Evolutionary conservation across 2,329 filamentous ascomycete species (phyloP).

Genomic region (Penicillium freii): DNA sequence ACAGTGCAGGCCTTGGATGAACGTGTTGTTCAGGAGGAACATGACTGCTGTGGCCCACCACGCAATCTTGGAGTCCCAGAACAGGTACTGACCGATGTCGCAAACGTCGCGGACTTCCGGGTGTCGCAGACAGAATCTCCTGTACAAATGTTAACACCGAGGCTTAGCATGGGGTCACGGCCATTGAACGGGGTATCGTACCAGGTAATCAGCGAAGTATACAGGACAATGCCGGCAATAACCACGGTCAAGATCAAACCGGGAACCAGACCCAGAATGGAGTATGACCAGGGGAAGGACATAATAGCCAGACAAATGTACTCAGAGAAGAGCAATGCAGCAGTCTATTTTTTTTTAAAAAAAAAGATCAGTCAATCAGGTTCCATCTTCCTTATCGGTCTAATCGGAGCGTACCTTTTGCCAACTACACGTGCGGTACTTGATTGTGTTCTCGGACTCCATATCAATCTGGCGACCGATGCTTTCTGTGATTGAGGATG

Average conservation of each 20-base stretch:
- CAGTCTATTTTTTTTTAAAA: constrained; percentile 64
- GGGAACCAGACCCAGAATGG: constrained; percentile 79
- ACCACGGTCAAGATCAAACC: constrained; percentile 79
- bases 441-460: constrained; percentile 75
- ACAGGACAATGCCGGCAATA: constrained; percentile 74
- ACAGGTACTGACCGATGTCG: constrained; percentile 92
- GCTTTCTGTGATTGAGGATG: constrained; percentile 45
- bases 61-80: constrained; percentile 76
- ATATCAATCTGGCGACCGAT: constrained; percentile 69
- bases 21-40: constrained; percentile 93
- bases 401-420: constrained; percentile 63
- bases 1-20: constrained; percentile 81
- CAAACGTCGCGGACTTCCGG: constrained; percentile 90
- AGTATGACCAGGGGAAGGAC: constrained; percentile 94
- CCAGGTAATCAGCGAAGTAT: constrained; percentile 71
- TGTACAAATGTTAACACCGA: constrained; percentile 42
- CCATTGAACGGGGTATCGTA: constrained; percentile 33
- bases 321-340: constrained; percentile 85
- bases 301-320: constrained; percentile 93
- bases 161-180: neutral
- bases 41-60: constrained; percentile 72
- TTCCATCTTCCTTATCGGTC: neutral
- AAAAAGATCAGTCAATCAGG: constrained; percentile 6
- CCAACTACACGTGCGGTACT: constrained; percentile 93
- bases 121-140: constrained; percentile 87